These are phyloP conservation scores for Anthoceros angustus DNA, from an alignment of 225 moss, liverwort and hornwort species.

Conservation along the genomic window DNA sequence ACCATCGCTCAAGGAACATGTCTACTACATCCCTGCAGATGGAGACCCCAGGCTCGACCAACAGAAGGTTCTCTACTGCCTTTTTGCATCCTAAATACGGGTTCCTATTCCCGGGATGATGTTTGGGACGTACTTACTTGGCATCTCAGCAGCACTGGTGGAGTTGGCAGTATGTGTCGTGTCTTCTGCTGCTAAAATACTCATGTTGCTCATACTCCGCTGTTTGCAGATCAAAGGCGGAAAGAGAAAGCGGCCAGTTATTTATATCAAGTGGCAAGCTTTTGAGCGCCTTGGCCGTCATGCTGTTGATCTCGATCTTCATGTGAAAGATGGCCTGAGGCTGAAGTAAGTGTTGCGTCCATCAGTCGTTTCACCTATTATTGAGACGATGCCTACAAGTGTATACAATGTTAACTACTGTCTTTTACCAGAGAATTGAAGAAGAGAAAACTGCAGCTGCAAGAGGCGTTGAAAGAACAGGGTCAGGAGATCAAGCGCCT, in stretches of 20 bases:
- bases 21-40: background rate
- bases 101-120: background rate
- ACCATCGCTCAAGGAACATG: background rate
- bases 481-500: constrained; percentile 4
- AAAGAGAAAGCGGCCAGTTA: background rate
- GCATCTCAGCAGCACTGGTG: background rate
- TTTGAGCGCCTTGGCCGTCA: background rate
- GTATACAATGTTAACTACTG: background rate
- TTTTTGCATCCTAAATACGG: background rate
- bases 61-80: background rate
- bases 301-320: background rate
- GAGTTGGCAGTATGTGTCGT: background rate
- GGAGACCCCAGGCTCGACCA: background rate
- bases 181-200: background rate
- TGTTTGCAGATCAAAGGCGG: background rate
- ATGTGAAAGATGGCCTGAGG: background rate
- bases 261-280: constrained; percentile 4
- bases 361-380: background rate
- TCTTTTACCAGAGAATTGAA: background rate
- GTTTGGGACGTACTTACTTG: background rate
- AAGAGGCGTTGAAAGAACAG: constrained; percentile 1
- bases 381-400: background rate
- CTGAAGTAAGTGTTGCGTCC: background rate
- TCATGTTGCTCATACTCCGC: background rate
- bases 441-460: background rate